A percentile compares a stretch with the other conserved stretches of the same genome.
Conservation (phyloP, 2,329 filamentous ascomycete species). For the Taxawa tesnikishii region DNA sequence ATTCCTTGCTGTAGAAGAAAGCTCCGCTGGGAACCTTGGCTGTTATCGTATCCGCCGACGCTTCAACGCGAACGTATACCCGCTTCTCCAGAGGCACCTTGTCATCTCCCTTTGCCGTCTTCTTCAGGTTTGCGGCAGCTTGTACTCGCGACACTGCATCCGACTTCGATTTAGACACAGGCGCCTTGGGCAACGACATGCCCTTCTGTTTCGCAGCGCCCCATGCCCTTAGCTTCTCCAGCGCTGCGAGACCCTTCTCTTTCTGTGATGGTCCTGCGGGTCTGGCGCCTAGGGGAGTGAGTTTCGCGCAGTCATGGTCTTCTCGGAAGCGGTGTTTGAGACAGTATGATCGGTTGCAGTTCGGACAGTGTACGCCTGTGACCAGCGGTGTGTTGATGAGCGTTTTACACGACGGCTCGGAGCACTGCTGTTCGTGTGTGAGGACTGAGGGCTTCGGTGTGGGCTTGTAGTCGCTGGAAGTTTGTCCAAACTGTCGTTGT, state of each 20-base stretch:
- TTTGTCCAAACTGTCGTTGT: too few species aligned
- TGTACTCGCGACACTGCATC: conserved; percentile 52
- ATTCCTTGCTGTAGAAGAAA: conserved; percentile 49
- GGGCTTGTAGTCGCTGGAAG: conserved; percentile 16
- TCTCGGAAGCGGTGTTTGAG: conserved; percentile 64
- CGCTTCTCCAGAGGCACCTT: conserved; percentile 71
- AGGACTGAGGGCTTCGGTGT: conserved; percentile 42
- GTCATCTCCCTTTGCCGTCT: conserved; percentile 77
- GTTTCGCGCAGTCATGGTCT: conserved; percentile 73
- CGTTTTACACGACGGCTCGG: conserved; percentile 54
- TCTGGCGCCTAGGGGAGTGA: conserved; percentile 47
- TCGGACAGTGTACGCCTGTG: conserved; percentile 58
- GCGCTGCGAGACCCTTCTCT: conserved; percentile 59
- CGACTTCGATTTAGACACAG: conserved; percentile 40
- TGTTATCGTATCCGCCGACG: conserved; percentile 72
- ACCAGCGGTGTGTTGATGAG: conserved; percentile 56
- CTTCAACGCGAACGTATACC: conserved; percentile 85
- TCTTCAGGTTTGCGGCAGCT: conserved; percentile 69
- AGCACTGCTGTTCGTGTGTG: conserved; percentile 57
- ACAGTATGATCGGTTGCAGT: conserved; percentile 64
- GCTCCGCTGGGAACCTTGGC: conserved; percentile 61
- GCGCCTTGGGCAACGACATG: conserved; percentile 17
- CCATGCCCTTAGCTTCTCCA: conserved; percentile 71
- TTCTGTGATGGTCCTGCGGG: conserved; percentile 32
- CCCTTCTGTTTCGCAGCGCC: conserved; percentile 49